A percentile compares a stretch with the other conserved stretches of the same genome.
phyloP scores from a whole-genome alignment of 768 basidiomycete species.

The Hortiboletus campestris region DNA sequence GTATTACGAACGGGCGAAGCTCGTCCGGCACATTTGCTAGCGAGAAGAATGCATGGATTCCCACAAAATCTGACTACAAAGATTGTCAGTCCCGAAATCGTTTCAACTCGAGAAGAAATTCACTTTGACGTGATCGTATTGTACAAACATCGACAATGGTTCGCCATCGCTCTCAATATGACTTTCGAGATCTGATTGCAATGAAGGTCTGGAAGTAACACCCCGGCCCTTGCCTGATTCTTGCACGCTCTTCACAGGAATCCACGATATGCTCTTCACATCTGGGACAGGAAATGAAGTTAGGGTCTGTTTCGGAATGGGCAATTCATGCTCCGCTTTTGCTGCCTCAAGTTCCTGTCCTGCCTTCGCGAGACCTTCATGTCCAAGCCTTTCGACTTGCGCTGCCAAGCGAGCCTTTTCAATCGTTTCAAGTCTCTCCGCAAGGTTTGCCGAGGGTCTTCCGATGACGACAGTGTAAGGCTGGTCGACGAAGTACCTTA shows the following conservation, averaged over 20 bases:
- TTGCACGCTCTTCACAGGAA: conserved; percentile 68
- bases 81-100: background rate
- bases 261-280: conserved; percentile 90
- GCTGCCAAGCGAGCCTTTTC: conserved; percentile 75
- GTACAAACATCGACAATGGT: conserved; percentile 80
- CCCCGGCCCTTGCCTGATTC: conserved; percentile 55
- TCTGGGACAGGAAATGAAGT: conserved; percentile 88
- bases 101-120: background rate
- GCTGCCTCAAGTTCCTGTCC: conserved; percentile 71
- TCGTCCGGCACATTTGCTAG: conserved; percentile 66
- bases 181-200: conserved; percentile 48
- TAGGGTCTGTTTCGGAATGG: conserved; percentile 79
- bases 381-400: conserved; percentile 71
- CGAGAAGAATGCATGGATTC: conserved; percentile 77
- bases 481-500: conserved; percentile 76
- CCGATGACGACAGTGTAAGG: conserved; percentile 77
- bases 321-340: conserved; percentile 80
- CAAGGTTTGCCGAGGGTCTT: conserved; percentile 83
- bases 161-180: conserved; percentile 69
- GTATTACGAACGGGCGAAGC: conserved; percentile 57
- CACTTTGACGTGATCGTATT: conserved; percentile 93
- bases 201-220: conserved; percentile 24
- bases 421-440: conserved; percentile 73
- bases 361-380: conserved; percentile 73
- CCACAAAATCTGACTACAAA: conserved; percentile 85